Percentiles rank a stretch among this genome's conserved stretches.
Conservation (phyloP, 2,329 filamentous ascomycete genomes). For the Fusarium tjaetaba region DNA sequence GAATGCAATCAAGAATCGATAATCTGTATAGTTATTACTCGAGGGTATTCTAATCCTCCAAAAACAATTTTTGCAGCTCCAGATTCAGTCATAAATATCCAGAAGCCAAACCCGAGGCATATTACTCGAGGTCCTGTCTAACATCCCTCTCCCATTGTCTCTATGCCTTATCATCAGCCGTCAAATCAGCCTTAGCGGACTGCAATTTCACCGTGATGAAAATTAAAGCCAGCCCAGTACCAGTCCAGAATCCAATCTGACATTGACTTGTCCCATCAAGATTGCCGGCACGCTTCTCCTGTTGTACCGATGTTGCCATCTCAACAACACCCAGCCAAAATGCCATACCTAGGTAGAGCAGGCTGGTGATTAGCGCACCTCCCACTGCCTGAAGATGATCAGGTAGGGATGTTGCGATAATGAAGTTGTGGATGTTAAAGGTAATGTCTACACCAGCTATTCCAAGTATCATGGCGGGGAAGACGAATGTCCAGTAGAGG, state of each 20-base stretch:
- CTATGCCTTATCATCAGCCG: constrained; percentile 63
- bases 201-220: constrained; percentile 66
- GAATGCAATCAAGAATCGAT: too few species aligned
- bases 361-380: constrained; percentile 65
- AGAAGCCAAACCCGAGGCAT: rapidly evolving
- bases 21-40: not conserved
- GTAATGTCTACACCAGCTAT: constrained; percentile 81
- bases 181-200: constrained; percentile 65
- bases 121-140: not conserved
- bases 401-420: constrained; percentile 78
- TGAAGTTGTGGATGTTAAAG: constrained; percentile 80
- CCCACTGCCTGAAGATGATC: constrained; percentile 74
- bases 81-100: not conserved
- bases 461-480: constrained; percentile 74
- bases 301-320: constrained; percentile 64
- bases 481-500: constrained; percentile 77
- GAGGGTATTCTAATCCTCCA: not conserved
- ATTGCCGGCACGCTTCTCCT: constrained; percentile 37
- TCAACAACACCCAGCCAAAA: constrained; percentile 78
- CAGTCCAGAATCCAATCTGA: constrained; percentile 74
- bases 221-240: constrained; percentile 64
- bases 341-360: constrained; percentile 77
- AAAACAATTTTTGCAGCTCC: not conserved
- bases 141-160: constrained; percentile 6
- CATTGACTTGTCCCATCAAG: constrained; percentile 64